Evolutionary conservation across 192 early-diverging fungal species (phyloP), one percentile per base, ranked within the genome.

Genomic region (Coemansia sp.): DNA sequence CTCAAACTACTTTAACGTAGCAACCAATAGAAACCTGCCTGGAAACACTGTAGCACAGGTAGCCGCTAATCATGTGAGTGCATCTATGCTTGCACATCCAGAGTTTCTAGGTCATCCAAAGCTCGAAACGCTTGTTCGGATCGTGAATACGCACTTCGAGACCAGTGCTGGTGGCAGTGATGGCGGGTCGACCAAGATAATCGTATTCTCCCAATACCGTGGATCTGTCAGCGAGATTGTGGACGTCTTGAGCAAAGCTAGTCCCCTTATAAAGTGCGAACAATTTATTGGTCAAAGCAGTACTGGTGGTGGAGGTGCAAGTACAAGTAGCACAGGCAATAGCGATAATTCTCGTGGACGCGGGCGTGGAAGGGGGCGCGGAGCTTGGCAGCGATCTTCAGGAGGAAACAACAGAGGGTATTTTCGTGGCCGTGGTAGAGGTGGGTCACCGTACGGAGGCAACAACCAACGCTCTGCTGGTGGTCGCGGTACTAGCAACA

Each of bases 181-280:
- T 12, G 61, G 38, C 8, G 70, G 62, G 6, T 79, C 83, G 42
- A 92, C 75, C 38, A 87, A 80, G 23, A 86, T 92, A 26, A 98
- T 98, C 73, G 80, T 98, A 2, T 98, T 98, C 84, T 92, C 92
- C 3, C 87, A 89, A 69, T 92, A 85, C 61, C 87, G 96, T 18
- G 91, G 91, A 45, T 91, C 92, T 2, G 96, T 98, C 4, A 89
- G 90, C 38, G 94, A 95, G 81, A 96, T 98, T 74, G 79, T 76
- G 26, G 68, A 77, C 5, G 84, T 88, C 0, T 65, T 98, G 42
- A 56, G 75, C 38, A 42, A 73, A 12, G 89, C 94, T 63, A 67
- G 84, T 8, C 94, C 96, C 0, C 56, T 92, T 65, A 81, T 95
- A 9, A 77, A 84, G 18, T 85, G 87, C 12, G 87, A 88, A 65